Conservation (phyloP, 202 grass and related monocot genomes). For the Carex arenaria region DNA sequence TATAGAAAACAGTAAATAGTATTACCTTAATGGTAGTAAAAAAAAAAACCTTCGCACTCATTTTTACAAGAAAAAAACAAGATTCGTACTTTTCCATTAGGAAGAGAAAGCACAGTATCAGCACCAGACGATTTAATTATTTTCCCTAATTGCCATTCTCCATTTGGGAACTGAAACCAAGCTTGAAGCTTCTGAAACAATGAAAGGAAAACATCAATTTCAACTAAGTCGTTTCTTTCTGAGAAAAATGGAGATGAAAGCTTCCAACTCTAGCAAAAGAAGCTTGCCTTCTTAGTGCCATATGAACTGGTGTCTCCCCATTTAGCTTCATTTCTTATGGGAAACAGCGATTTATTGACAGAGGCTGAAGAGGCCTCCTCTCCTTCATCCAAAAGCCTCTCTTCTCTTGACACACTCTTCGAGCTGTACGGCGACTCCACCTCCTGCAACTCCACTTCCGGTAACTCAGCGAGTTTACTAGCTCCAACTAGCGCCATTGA, state of each 20-base stretch:
- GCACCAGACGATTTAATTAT: constrained; percentile 31
- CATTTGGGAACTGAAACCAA: constrained; percentile 36
- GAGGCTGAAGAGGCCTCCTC: constrained; percentile 17
- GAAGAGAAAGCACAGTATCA: constrained; percentile 37
- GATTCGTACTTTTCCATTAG: constrained; percentile 26
- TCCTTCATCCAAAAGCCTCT: constrained; percentile 20
- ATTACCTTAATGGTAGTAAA: not conserved
- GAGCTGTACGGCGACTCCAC: constrained; percentile 40
- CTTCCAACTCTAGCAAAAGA: not conserved
- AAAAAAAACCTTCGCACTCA: not conserved
- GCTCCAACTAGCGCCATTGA: not conserved
- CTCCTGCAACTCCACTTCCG: constrained; percentile 11
- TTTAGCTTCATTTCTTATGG: constrained; percentile 18
- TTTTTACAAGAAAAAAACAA: not conserved
- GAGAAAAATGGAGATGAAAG: not conserved
- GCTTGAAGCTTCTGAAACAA: constrained; percentile 46
- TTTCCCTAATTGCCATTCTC: constrained; percentile 40
- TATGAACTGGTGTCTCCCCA: constrained; percentile 42
- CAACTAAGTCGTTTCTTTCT: not conserved
- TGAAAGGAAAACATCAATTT: not conserved
- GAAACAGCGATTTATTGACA: constrained; percentile 1
- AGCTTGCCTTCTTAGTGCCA: constrained; percentile 33
- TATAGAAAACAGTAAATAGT: not conserved
- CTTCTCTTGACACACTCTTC: constrained; percentile 34
- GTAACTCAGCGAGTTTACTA: constrained; percentile 3